Conservation (phyloP, 2,329 filamentous ascomycete genomes). For the Zelopaecilomyces penicillatus region DNA sequence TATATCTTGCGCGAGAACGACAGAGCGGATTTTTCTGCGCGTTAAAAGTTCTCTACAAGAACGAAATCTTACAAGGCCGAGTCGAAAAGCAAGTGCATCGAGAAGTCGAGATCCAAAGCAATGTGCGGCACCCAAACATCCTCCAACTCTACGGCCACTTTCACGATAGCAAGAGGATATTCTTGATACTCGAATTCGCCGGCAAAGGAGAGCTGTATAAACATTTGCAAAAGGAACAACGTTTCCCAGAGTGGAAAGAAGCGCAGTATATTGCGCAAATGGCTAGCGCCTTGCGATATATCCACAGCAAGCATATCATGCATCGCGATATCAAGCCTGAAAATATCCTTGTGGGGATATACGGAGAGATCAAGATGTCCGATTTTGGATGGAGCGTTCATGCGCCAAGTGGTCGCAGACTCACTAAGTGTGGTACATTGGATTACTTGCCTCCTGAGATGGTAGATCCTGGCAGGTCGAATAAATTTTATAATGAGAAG, state of each 20-base stretch:
- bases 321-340: constrained; percentile 18
- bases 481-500: constrained; percentile 9
- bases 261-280: constrained; percentile 84
- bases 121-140: constrained; percentile 77
- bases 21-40: constrained; percentile 60
- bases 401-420: constrained; percentile 14
- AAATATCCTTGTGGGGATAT: constrained; percentile 18
- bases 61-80: constrained; percentile 62
- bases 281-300: constrained; percentile 58
- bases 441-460: constrained; percentile 23
- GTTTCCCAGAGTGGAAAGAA: constrained; percentile 78
- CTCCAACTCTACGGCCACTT: constrained; percentile 78
- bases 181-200: constrained; percentile 64
- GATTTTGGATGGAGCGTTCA: constrained; percentile 24
- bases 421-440: constrained; percentile 19
- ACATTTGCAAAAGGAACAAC: constrained; percentile 66
- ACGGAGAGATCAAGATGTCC: constrained; percentile 20
- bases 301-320: constrained; percentile 28
- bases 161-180: constrained; percentile 65
- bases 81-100: constrained; percentile 80
- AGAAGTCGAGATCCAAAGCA: constrained; percentile 83
- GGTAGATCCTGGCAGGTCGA: constrained; percentile 6
- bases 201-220: constrained; percentile 67
- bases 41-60: constrained; percentile 77
- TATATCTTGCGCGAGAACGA: constrained; percentile 68